Base-by-base conservation (phyloP, 2,329 filamentous ascomycete genomes). In the Epichloe brachyelytri region DNA sequence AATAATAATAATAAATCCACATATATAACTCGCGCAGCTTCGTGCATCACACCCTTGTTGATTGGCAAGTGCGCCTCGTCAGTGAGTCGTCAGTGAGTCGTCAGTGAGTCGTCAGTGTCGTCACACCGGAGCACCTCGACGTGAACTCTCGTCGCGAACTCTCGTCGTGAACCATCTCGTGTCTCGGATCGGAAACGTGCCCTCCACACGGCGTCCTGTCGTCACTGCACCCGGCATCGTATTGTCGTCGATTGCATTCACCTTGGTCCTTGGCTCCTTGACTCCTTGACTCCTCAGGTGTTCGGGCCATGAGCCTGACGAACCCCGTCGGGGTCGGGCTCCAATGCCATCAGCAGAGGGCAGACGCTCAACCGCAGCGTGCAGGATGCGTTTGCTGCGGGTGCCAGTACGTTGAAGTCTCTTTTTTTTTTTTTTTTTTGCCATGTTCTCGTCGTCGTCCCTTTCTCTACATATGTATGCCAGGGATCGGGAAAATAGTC, bases 361-460 rank as follows among this genome's bases (percentile, higher is more conserved):
- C 73, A 74, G 58, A 68, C 67, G 30, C 65, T 80, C 50, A 82
- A 82, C 68, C 71, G 78, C 60, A 79, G 72, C 57, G 76, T 79
- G 51, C 78, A 81, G 64, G 72, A 77, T 54, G 74, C 76, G 38
- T 81, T 82, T 69, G 77, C 82, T 69, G 77, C 82, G 26, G 51
- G 79, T 80, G 71, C 60, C 20, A 46, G 44, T 48, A 46, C 12
- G 46, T 48, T 37, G 14, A 43, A 36, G 19, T 37, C 30, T 22
- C 30, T 43, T 20, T 30, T 0, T 22, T 2, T 22, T 6, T 22
- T 6, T 26, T 26, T 26, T 39, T 49, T n/a, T 51, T 34, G 36
- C 26, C 12, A 39, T 41, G 8, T 15, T 20, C 7, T 45, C 20
- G 15, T 26, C 8, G n/a, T 30, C 30, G 3, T 45, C 12, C 14